Conservation (phyloP, 805 yeast species). For the Kluyveromyces dobzhanskii region DNA sequence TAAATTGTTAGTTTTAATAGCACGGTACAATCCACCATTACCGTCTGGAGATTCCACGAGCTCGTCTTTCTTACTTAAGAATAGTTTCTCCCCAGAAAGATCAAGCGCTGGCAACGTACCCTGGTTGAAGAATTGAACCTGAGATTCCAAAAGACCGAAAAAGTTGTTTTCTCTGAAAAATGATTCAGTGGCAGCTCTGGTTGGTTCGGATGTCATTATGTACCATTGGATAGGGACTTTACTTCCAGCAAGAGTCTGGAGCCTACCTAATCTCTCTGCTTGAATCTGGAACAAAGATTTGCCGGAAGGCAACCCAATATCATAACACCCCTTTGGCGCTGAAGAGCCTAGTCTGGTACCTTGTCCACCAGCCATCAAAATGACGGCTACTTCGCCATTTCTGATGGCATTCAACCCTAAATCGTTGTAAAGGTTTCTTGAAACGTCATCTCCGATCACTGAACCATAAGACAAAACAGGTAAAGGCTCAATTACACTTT, state of each 20-base stretch:
- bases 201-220: conserved; percentile 91
- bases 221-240: conserved; percentile 58
- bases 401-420: conserved; percentile 64
- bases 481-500: conserved; percentile 35
- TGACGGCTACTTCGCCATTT: conserved; percentile 72
- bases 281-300: conserved; percentile 87
- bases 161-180: conserved; percentile 54
- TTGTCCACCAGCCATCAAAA: conserved; percentile 97
- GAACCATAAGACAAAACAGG: conserved; percentile 49
- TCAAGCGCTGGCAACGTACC: conserved; percentile 90
- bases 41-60: conserved; percentile 93
- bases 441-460: conserved; percentile 28
- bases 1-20: conserved; percentile 55
- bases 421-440: conserved; percentile 35
- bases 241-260: conserved; percentile 37
- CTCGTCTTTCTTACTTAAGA: conserved; percentile 45
- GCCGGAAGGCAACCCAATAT: conserved; percentile 75
- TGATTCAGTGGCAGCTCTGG: conserved; percentile 62
- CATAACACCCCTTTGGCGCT: conserved; percentile 89
- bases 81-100: conserved; percentile 57
- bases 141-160: conserved; percentile 59
- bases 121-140: conserved; percentile 81
- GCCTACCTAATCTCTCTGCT: conserved; percentile 68
- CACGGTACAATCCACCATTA: conserved; percentile 92
- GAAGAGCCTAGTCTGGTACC: conserved; percentile 91